phyloP scores from a whole-genome alignment of 2,329 filamentous ascomycete genomes.

The Geosmithia putterillii region DNA sequence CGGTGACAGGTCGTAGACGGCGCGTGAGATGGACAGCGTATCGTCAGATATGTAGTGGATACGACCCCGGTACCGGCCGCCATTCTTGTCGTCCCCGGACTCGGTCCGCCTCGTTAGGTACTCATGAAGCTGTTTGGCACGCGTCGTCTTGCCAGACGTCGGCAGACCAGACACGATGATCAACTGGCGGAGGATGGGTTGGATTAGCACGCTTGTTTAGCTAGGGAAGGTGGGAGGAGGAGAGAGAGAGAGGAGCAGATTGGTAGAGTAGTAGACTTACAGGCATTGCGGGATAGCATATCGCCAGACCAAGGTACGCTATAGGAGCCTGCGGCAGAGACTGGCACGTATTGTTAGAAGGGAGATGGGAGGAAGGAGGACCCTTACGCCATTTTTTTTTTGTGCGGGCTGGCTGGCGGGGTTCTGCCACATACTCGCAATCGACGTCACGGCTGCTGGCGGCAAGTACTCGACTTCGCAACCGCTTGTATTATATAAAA shows the following conservation, averaged over 20 bases:
- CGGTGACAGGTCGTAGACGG: conserved; percentile 56
- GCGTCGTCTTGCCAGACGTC: conserved; percentile 56
- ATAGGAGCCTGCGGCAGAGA: background rate
- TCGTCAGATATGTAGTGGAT: conserved; percentile 67
- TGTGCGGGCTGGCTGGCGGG: too few relatives aligned
- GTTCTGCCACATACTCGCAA: background rate
- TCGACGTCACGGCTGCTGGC: background rate
- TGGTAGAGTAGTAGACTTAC: background rate
- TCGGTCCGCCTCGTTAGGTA: conserved; percentile 49
- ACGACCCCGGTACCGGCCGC: conserved; percentile 47
- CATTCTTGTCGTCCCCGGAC: conserved; percentile 5
- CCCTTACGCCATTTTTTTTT: background rate
- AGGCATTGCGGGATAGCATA: conserved; percentile 1
- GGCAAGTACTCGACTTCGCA: too few relatives aligned
- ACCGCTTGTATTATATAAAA: background rate
- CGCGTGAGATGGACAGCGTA: conserved; percentile 53
- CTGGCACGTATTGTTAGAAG: background rate
- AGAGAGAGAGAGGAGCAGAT: background rate
- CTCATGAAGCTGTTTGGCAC: conserved; percentile 51
- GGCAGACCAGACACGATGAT: conserved; percentile 56
- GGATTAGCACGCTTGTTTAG: too few relatives aligned
- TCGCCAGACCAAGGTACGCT: background rate
- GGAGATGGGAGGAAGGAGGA: background rate
- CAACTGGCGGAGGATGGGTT: conserved; percentile 32
- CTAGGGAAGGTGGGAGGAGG: background rate